Percentiles rank a stretch among this genome's conserved stretches.
Conservation (phyloP, 495 filamentous ascomycete genomes). For the Bombardia bombarda region DNA sequence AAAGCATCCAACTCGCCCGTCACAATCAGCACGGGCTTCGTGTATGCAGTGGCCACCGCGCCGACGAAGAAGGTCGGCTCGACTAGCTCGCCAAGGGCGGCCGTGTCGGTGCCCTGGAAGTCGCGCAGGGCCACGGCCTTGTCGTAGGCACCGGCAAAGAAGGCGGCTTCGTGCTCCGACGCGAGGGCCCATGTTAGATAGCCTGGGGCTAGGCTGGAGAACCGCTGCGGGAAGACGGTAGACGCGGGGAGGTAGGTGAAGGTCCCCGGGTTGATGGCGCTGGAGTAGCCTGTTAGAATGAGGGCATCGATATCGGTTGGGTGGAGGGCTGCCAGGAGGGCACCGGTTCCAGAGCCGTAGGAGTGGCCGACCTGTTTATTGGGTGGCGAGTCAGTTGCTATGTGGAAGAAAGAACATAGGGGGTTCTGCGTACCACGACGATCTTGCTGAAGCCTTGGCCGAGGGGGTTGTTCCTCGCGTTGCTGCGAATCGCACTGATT, state of each 20-base stretch:
- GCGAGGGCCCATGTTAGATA: not conserved
- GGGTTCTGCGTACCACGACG: too few species aligned
- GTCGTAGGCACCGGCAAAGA: constrained; percentile 1
- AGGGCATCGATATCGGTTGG: constrained; percentile 6
- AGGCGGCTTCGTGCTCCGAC: not conserved
- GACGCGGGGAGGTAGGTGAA: not conserved
- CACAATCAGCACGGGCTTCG: not conserved
- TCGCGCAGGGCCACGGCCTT: not conserved
- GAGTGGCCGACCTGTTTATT: constrained; percentile 13
- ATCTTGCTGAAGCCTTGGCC: not conserved
- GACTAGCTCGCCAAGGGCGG: not conserved
- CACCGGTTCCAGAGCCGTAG: constrained; percentile 7
- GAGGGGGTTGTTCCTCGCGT: not conserved
- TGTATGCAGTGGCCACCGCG: not conserved
- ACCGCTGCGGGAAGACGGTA: not conserved
- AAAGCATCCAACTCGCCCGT: not conserved
- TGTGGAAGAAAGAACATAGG: too few species aligned
- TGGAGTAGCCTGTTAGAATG: constrained; percentile 9
- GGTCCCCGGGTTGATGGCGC: not conserved
- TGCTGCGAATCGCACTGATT: not conserved
- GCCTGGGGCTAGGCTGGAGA: not conserved
- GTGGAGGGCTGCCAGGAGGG: constrained; percentile 4
- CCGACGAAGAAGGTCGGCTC: not conserved
- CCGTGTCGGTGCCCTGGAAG: not conserved
- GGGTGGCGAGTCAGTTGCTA: too few species aligned